Percentiles rank a stretch among this genome's conserved stretches.
Evolutionary conservation across 495 filamentous ascomycete species (phyloP).

Genomic region (Penicillium steckii): DNA sequence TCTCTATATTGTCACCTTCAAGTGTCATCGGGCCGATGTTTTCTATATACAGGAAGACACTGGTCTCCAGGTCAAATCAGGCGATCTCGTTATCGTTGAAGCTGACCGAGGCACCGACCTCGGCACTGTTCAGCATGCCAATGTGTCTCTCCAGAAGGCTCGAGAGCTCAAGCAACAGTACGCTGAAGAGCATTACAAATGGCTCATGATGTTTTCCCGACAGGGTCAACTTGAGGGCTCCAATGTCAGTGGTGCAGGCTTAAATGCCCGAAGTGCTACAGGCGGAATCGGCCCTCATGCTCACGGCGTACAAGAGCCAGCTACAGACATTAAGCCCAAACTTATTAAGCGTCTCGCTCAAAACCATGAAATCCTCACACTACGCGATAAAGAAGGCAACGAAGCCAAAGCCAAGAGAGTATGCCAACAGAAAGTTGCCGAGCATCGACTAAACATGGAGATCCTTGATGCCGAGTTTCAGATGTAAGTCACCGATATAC

Average conservation of each 20-base stretch:
- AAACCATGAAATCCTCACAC: constrained; percentile 78
- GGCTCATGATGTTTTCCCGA: constrained; percentile 95
- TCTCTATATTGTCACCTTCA: constrained; percentile 94
- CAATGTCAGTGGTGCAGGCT: constrained; percentile 49
- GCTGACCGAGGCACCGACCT: constrained; percentile 95
- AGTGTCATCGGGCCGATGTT: constrained; percentile 88
- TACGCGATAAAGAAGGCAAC: constrained; percentile 93
- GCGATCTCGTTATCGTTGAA: constrained; percentile 95
- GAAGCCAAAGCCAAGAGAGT: constrained; percentile 97
- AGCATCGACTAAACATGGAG: constrained; percentile 95
- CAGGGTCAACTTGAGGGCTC: constrained; percentile 63
- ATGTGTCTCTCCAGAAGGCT: constrained; percentile 78
- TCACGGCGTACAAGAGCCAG: constrained; percentile 72
- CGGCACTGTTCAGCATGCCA: constrained; percentile 84
- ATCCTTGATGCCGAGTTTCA: constrained; percentile 99
- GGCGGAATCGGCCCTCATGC: constrained; percentile 74
- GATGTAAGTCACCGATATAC: constrained; percentile 63
- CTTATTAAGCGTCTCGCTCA: constrained; percentile 94
- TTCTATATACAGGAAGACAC: constrained; percentile 97
- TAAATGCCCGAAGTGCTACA: constrained; percentile 59
- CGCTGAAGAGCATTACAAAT: constrained; percentile 90
- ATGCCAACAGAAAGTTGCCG: constrained; percentile 91
- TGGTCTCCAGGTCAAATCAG: constrained; percentile 82
- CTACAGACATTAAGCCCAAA: constrained; percentile 84
- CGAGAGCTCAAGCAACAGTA: constrained; percentile 86